Percentiles rank a stretch among this genome's conserved stretches.
Evolutionary conservation across 352 stramenopile genomes (phyloP).

Genomic region (Saprolegnia diclina): DNA sequence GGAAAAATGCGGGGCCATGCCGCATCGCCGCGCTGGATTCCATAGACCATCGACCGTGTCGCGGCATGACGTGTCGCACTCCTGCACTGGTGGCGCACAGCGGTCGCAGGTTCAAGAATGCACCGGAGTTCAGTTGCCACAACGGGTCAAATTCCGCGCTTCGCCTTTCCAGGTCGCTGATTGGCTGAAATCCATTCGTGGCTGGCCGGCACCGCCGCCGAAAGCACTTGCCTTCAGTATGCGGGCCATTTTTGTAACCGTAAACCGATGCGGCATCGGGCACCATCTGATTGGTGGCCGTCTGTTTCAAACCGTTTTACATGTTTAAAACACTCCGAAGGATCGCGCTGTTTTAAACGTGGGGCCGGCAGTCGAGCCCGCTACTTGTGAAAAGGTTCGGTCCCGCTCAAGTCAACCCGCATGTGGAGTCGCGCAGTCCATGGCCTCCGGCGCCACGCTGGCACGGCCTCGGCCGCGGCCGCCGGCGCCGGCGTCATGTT

Average conservation of each 20-base stretch:
- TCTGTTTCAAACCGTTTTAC: slow-evolving; percentile 7
- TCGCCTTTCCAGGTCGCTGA: not conserved
- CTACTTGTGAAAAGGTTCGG: slow-evolving; percentile 3
- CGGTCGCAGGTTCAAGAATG: no score
- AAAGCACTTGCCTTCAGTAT: not conserved
- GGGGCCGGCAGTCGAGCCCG: not conserved
- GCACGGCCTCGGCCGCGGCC: slow-evolving; percentile 1
- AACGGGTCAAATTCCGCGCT: no score
- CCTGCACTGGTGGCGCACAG: no score
- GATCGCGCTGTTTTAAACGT: not conserved
- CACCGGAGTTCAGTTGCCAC: no score
- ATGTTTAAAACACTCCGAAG: slow-evolving; percentile 1
- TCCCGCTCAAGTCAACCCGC: not conserved
- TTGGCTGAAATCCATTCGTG: not conserved
- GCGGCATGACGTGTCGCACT: no score
- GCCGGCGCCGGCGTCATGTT: slow-evolving; percentile 16
- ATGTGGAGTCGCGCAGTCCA: slow-evolving; percentile 18
- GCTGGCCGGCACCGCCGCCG: no score
- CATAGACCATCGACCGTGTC: no score
- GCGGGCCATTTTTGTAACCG: not conserved
- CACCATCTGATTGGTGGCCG: not conserved
- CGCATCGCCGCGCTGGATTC: no score
- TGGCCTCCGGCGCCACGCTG: not conserved
- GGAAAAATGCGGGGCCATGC: no score
- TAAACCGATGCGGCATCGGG: not conserved